Conservation (phyloP, 495 filamentous ascomycete genomes). For the Neurospora sp. region DNA sequence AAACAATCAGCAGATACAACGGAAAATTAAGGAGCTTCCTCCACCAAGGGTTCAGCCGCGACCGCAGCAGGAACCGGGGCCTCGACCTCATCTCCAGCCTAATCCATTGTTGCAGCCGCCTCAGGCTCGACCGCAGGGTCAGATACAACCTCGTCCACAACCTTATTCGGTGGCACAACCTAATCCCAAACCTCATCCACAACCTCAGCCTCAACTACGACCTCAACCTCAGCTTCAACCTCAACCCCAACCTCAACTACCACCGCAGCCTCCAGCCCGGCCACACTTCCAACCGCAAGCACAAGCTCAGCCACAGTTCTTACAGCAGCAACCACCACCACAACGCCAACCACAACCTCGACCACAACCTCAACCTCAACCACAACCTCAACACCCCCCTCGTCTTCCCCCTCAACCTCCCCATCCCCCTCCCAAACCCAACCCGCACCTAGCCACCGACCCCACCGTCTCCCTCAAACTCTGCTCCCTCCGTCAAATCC, state of each 20-base stretch:
- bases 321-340: neutral
- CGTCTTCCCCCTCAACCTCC: slow-evolving; percentile 9
- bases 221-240: neutral
- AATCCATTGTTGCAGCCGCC: neutral
- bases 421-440: slow-evolving; percentile 8
- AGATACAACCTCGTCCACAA: neutral
- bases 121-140: neutral
- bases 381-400: neutral
- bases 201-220: neutral
- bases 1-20: neutral
- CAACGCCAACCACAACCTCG: slow-evolving; percentile 2
- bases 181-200: neutral
- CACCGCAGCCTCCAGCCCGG: neutral
- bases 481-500: slow-evolving; percentile 29
- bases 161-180: neutral
- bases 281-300: neutral
- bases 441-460: slow-evolving; percentile 18
- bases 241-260: neutral
- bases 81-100: neutral
- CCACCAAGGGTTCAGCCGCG: neutral
- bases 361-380: neutral
- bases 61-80: neutral
- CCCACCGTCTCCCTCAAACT: slow-evolving; percentile 26
- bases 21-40: neutral
- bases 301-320: neutral